Evolutionary conservation across 23 red algal species (phyloP).

Genomic region (Gracilaria caudata): DNA sequence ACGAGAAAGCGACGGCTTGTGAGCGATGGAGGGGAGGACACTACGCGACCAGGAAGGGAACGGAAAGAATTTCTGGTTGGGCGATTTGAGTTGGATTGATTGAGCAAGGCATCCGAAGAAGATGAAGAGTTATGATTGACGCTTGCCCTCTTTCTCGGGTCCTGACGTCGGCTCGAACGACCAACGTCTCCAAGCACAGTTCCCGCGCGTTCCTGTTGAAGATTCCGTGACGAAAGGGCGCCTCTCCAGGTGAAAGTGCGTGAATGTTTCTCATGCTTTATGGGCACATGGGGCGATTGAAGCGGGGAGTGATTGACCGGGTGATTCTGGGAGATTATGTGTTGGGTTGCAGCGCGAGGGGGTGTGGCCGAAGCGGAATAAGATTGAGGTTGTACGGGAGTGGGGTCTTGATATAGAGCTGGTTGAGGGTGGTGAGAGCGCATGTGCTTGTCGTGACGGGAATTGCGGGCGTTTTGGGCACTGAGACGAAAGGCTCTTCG

Average conservation of each 20-base stretch:
- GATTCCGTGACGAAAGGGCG: constrained; percentile 21
- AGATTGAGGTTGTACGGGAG: not conserved
- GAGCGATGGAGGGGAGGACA: constrained; percentile 54
- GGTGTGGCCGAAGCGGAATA: not conserved
- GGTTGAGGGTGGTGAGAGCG: constrained; percentile 9
- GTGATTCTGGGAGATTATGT: constrained; percentile 17
- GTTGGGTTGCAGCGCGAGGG: constrained; percentile 25
- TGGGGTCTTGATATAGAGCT: not conserved
- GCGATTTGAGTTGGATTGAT: not conserved
- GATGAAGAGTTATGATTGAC: constrained; percentile 4
- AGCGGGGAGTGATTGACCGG: not conserved
- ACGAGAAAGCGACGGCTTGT: constrained; percentile 29
- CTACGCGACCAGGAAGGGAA: constrained; percentile 51
- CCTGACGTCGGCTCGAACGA: not conserved
- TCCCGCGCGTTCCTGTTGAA: constrained; percentile 17
- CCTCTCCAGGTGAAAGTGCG: constrained; percentile 6
- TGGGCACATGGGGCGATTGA: not conserved
- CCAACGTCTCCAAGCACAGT: constrained; percentile 18
- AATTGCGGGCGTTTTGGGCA: constrained; percentile 43
- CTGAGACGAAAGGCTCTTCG: constrained; percentile 51
- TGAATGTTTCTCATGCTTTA: constrained; percentile 4
- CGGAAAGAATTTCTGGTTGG: constrained; percentile 32
- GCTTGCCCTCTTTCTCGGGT: constrained; percentile 4
- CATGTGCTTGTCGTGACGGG: constrained; percentile 41
- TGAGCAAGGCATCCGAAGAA: constrained; percentile 9